Evolutionary conservation across 257 asterid genomes (phyloP).

Genomic region (Solanum arcanum): DNA sequence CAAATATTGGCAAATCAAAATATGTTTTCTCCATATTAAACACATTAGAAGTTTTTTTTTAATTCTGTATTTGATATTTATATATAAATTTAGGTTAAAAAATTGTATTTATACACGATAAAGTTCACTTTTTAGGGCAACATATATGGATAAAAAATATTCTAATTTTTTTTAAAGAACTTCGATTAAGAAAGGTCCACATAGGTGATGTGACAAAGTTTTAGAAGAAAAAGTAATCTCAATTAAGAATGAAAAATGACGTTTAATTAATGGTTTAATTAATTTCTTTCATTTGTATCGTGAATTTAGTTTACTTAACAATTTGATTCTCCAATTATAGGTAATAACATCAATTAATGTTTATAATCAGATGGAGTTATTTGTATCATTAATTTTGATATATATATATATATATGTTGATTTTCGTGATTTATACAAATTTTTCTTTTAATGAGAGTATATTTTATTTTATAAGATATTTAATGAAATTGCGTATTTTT

Average conservation of each 20-base stretch:
- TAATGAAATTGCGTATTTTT: not conserved
- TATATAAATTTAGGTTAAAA: not conserved
- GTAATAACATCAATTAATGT: not conserved
- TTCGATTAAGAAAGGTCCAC: not conserved
- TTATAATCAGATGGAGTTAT: not conserved
- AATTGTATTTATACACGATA: not conserved
- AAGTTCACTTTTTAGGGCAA: not conserved
- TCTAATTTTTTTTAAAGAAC: too few species aligned
- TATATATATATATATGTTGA: not conserved
- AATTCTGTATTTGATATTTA: not conserved
- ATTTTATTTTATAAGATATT: not conserved
- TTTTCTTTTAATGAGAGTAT: not conserved
- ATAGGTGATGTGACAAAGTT: not conserved
- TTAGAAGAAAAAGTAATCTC: not conserved
- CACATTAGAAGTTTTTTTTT: accelerated
- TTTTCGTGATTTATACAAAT: not conserved
- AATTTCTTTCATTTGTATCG: not conserved
- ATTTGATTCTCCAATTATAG: not conserved
- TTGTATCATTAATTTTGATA: not conserved
- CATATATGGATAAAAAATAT: not conserved
- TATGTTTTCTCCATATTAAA: not conserved
- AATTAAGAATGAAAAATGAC: not conserved
- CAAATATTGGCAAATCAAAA: not conserved
- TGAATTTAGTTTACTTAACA: not conserved
- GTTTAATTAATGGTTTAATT: not conserved